phyloP scores from a whole-genome alignment of 1,284 basidiomycete genomes.

The Microbotryum saponariae region DNA sequence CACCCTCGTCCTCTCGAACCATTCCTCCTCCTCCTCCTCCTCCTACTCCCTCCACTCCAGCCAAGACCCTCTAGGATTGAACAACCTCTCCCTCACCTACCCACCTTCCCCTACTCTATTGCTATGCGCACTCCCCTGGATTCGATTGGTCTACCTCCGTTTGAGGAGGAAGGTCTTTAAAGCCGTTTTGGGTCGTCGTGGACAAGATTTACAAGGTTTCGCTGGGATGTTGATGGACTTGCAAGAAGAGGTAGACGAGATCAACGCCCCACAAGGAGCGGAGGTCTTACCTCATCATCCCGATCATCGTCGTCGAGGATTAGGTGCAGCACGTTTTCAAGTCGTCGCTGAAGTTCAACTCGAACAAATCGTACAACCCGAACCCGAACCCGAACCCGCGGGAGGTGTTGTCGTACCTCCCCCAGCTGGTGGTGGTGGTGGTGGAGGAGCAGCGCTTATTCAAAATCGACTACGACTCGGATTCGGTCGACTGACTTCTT shows the following conservation, averaged over 20 bases:
- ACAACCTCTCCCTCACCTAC: constrained; percentile 29
- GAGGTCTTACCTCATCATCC: background rate
- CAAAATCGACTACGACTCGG: constrained; percentile 22
- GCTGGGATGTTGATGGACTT: constrained; percentile 22
- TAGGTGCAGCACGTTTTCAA: background rate
- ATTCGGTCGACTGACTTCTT: constrained; percentile 19
- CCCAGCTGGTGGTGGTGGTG: background rate
- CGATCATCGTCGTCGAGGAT: background rate
- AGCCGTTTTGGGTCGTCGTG: constrained; percentile 21
- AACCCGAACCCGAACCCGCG: background rate
- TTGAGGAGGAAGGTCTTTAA: constrained; percentile 18
- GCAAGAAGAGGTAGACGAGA: constrained; percentile 5
- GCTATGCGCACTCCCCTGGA: constrained; percentile 34
- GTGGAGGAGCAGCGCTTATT: background rate
- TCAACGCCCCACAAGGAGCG: background rate
- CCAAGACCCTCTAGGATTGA: constrained; percentile 23
- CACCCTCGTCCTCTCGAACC: constrained; percentile 23
- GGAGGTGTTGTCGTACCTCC: background rate
- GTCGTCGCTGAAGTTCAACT: background rate
- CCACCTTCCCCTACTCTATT: constrained; percentile 32
- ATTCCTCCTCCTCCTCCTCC: background rate
- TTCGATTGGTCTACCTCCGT: constrained; percentile 30
- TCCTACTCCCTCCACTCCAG: background rate
- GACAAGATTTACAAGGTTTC: constrained; percentile 3
- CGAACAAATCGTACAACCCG: background rate